These are phyloP conservation scores for Phialophora chinensis DNA, from an alignment of 2,329 filamentous ascomycete genomes.

Conservation along the genomic window DNA sequence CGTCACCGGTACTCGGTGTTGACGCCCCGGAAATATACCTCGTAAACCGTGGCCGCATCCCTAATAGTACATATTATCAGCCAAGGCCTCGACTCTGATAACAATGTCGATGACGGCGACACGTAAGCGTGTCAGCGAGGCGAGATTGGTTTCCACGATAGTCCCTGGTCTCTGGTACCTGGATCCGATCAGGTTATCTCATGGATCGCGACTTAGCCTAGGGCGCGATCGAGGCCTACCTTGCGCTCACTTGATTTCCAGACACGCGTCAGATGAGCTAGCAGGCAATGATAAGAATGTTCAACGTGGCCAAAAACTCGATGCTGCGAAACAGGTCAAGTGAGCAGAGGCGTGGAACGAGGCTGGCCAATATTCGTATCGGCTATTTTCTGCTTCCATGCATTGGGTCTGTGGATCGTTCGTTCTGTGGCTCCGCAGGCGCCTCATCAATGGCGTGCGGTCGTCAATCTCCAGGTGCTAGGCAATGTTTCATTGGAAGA, in stretches of 20 bases:
- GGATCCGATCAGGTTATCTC: conserved; percentile 2
- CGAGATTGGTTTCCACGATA: conserved; percentile 14
- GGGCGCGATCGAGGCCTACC: background rate
- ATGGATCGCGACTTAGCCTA: background rate
- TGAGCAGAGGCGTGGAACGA: background rate
- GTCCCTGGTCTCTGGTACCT: conserved; percentile 8
- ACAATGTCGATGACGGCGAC: conserved; percentile 8
- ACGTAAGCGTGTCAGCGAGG: conserved; percentile 12
- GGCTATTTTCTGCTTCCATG: background rate
- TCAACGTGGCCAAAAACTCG: background rate
- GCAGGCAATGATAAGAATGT: background rate
- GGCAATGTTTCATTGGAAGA: conserved; percentile 10
- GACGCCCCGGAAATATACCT: background rate
- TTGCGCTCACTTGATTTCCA: background rate
- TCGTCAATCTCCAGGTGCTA: conserved; percentile 13
- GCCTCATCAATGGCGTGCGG: background rate
- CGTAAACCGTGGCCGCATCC: background rate
- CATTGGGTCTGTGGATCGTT: background rate
- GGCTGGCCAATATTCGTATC: background rate
- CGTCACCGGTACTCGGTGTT: conserved; percentile 9
- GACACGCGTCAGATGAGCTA: background rate
- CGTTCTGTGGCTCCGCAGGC: background rate
- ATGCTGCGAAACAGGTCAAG: background rate
- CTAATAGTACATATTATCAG: conserved; percentile 1
- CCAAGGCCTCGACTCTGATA: conserved; percentile 1